Evolutionary conservation across 2,329 filamentous ascomycete genomes (phyloP).

Genomic region (Drechslerella stenobrocha): DNA sequence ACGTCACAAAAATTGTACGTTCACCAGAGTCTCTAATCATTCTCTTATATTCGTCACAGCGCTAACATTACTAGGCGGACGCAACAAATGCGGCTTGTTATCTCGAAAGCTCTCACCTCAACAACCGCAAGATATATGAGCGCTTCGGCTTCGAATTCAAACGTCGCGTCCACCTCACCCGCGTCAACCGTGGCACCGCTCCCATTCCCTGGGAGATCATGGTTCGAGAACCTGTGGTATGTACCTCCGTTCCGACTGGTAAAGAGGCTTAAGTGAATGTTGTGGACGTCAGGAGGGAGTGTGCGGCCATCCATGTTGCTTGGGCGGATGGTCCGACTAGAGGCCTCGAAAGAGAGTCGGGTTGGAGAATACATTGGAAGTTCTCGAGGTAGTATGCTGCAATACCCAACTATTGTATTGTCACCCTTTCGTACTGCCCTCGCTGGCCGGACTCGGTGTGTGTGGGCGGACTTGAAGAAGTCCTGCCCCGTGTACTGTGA

Average conservation of each 20-base stretch:
- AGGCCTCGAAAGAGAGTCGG: constrained; percentile 10
- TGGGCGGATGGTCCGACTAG: constrained; percentile 3
- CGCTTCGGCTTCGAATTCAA: constrained; percentile 73
- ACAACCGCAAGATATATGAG: constrained; percentile 72
- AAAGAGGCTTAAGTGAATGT: constrained; percentile 50
- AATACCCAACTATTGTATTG: constrained; percentile 49
- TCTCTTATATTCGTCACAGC: background rate
- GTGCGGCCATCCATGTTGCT: constrained; percentile 20
- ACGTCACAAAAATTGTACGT: constrained; percentile 67
- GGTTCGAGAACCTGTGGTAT: constrained; percentile 69
- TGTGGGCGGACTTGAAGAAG: constrained; percentile 30
- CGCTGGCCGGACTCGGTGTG: background rate
- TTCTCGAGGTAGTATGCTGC: constrained; percentile 30
- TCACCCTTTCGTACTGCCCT: constrained; percentile 43
- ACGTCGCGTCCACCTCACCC: constrained; percentile 64
- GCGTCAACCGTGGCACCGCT: constrained; percentile 56
- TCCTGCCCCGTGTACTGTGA: background rate
- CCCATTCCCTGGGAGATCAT: constrained; percentile 75
- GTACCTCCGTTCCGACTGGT: constrained; percentile 50
- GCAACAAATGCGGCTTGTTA: constrained; percentile 69
- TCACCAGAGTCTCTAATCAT: background rate
- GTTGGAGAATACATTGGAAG: constrained; percentile 19
- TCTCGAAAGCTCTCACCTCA: constrained; percentile 72
- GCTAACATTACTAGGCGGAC: constrained; percentile 63
- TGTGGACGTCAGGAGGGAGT: constrained; percentile 50